These are phyloP conservation scores for Fonsecaea nubica DNA, from an alignment of 2,329 filamentous ascomycete genomes.

Conservation along the genomic window DNA sequence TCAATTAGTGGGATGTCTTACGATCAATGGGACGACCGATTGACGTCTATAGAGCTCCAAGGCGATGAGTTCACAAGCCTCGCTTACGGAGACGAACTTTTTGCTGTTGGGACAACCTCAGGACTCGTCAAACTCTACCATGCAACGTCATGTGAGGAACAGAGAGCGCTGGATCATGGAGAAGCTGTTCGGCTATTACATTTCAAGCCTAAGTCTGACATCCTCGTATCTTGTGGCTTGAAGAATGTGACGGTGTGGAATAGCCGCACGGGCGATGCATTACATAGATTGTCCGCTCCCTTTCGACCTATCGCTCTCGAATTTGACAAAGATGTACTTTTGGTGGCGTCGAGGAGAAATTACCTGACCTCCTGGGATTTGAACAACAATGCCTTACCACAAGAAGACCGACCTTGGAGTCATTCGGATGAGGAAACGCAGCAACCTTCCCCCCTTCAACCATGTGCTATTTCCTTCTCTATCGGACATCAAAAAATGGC, in stretches of 20 bases:
- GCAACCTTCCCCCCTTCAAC: slow-evolving; percentile 4
- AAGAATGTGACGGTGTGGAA: slow-evolving; percentile 35
- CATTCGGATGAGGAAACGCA: slow-evolving; percentile 12
- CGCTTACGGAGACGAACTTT: slow-evolving; percentile 35
- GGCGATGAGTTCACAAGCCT: slow-evolving; percentile 28
- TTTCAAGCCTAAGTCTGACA: slow-evolving; percentile 17
- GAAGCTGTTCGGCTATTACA: slow-evolving; percentile 30
- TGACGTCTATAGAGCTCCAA: slow-evolving; percentile 30
- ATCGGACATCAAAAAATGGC: slow-evolving; percentile 3
- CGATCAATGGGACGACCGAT: slow-evolving; percentile 32
- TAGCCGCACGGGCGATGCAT: slow-evolving; percentile 19
- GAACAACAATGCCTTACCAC: slow-evolving; percentile 26
- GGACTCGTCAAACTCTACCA: slow-evolving; percentile 37
- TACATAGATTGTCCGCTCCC: slow-evolving; percentile 15
- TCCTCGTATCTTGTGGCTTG: slow-evolving; percentile 34
- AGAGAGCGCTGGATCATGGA: slow-evolving; percentile 29
- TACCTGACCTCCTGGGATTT: slow-evolving; percentile 20
- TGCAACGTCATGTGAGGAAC: slow-evolving; percentile 36
- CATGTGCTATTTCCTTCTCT: slow-evolving; percentile 7
- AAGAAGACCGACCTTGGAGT: slow-evolving; percentile 36
- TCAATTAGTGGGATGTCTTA: slow-evolving; percentile 35
- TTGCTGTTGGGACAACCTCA: slow-evolving; percentile 36
- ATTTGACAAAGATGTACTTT: not conserved
- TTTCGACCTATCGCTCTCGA: not conserved
- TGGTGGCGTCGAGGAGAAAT: slow-evolving; percentile 15